Percentiles rank a stretch among this genome's conserved stretches.
Conservation (phyloP, 805 yeast genomes). For the Metschnikowia dekortorum region DNA sequence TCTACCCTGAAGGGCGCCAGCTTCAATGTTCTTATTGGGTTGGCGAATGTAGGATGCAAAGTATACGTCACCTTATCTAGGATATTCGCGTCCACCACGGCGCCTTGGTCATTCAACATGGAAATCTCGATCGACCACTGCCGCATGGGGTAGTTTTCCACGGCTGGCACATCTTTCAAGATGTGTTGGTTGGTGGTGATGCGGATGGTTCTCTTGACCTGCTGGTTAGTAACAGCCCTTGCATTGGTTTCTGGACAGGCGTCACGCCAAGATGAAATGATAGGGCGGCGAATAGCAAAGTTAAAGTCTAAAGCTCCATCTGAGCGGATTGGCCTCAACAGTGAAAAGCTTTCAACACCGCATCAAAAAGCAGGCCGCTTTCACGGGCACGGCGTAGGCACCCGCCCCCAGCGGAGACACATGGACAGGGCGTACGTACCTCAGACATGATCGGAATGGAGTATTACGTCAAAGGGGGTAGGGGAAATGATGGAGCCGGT, state of each 20-base stretch:
- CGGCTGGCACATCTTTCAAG: conserved; percentile 74
- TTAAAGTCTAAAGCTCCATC: not conserved
- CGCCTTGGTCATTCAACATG: conserved; percentile 73
- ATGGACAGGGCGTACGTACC: conserved; percentile 13
- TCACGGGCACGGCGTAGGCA: not conserved
- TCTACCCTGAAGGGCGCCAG: conserved; percentile 81
- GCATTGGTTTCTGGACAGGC: not conserved
- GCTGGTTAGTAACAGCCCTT: conserved; percentile 10
- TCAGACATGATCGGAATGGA: conserved; percentile 16
- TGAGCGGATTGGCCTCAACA: not conserved
- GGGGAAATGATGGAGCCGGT: not conserved
- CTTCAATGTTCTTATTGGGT: conserved; percentile 78
- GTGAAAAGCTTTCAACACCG: not conserved
- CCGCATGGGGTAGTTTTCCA: conserved; percentile 91
- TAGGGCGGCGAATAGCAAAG: not conserved
- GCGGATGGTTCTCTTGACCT: conserved; percentile 82
- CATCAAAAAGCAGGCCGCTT: not conserved
- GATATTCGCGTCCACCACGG: conserved; percentile 77
- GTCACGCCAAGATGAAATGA: not conserved
- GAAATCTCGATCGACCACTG: conserved; percentile 82
- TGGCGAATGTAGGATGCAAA: conserved; percentile 90
- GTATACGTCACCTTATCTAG: conserved; percentile 92
- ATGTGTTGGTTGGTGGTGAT: conserved; percentile 83
- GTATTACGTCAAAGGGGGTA: not conserved
- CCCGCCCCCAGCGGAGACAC: not conserved